phyloP scores from a whole-genome alignment of 345 rosid species.

The Firmiana major region DNA sequence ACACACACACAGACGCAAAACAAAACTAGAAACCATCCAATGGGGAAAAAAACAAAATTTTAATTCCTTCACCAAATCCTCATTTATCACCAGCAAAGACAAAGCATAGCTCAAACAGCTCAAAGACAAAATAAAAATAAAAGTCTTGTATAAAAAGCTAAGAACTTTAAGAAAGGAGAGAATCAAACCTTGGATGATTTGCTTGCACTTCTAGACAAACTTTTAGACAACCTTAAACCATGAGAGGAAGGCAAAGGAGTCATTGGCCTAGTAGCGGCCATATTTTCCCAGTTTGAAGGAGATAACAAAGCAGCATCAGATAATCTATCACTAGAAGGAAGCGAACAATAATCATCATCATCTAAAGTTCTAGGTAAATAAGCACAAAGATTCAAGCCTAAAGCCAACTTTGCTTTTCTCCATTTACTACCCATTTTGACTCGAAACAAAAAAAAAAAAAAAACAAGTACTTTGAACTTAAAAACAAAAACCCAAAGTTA shows the following conservation, averaged over 20 bases:
- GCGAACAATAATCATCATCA: slow-evolving; percentile 43
- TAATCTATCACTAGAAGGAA: slow-evolving; percentile 54
- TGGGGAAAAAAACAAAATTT: neutral
- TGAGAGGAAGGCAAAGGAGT: slow-evolving; percentile 80
- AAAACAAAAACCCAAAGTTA: slow-evolving; percentile 18
- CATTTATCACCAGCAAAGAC: neutral
- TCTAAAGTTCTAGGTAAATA: slow-evolving; percentile 61
- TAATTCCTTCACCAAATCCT: neutral
- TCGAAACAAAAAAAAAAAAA: slow-evolving; percentile 5
- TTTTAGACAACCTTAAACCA: slow-evolving; percentile 62
- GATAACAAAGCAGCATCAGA: slow-evolving; percentile 85
- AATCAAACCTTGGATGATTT: slow-evolving; percentile 81
- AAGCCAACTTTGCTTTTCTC: slow-evolving; percentile 76
- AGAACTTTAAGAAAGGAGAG: slow-evolving; percentile 5
- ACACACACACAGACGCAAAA: too few species aligned
- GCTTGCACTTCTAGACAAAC: slow-evolving; percentile 59
- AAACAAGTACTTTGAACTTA: neutral
- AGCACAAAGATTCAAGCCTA: slow-evolving; percentile 68
- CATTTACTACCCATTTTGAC: slow-evolving; percentile 73
- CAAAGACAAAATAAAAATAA: neutral
- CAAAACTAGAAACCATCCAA: neutral
- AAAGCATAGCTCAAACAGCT: neutral
- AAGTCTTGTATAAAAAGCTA: neutral
- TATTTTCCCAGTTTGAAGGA: slow-evolving; percentile 47
- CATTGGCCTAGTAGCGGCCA: slow-evolving; percentile 48